Evolutionary conservation across 164 flowering plant species (phyloP).

Genomic region (Vitis rupestris): DNA sequence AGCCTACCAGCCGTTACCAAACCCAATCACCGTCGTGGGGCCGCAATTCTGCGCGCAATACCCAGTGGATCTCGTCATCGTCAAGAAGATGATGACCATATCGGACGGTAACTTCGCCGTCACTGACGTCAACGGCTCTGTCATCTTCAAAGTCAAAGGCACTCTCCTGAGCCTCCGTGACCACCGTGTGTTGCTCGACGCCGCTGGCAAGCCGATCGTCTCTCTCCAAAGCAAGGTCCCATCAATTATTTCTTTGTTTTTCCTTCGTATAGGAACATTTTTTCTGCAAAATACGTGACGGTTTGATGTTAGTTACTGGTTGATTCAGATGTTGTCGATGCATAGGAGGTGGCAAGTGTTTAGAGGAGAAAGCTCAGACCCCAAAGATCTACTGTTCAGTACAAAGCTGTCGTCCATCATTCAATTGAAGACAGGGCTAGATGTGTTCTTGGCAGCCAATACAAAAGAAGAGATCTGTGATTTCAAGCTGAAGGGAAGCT

Average conservation of each 20-base stretch:
- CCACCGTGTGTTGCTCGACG: conserved; percentile 41
- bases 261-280: neutral
- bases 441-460: conserved; percentile 36
- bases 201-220: conserved; percentile 46
- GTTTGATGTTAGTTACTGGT: neutral
- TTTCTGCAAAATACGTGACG: no score
- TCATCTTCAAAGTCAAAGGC: conserved; percentile 53
- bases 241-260: neutral
- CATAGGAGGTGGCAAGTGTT: conserved; percentile 36
- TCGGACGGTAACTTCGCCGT: conserved; percentile 48
- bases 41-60: conserved; percentile 43
- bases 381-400: conserved; percentile 26
- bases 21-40: conserved; percentile 28
- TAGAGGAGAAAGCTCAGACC: conserved; percentile 32
- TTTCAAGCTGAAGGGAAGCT: conserved; percentile 24
- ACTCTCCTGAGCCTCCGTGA: conserved; percentile 33
- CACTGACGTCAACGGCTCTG: conserved; percentile 44
- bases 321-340: conserved; percentile 19
- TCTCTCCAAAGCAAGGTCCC: conserved; percentile 46
- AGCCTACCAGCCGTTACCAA: neutral
- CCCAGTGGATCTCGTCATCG: conserved; percentile 48
- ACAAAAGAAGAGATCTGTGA: conserved; percentile 10
- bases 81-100: conserved; percentile 36
- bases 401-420: conserved; percentile 16
- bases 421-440: conserved; percentile 22